Conservation (phyloP, 495 filamentous ascomycete species). For the Lindgomyces ingoldianus region DNA sequence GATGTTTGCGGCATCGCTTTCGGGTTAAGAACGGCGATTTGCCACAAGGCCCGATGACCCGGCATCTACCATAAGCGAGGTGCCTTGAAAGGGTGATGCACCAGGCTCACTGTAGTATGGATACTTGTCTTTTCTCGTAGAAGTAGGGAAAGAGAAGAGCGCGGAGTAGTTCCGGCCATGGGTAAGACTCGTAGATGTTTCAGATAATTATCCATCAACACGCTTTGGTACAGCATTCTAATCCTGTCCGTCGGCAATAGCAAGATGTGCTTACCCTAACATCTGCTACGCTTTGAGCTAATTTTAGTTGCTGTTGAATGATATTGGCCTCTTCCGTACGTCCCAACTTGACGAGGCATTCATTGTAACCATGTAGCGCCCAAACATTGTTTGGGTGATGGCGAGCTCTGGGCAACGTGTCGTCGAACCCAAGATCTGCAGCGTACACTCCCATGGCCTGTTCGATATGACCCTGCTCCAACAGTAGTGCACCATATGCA, state of each 20-base stretch:
- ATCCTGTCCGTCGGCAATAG: constrained; percentile 57
- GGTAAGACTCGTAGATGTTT: too few relatives aligned
- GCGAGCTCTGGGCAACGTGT: constrained; percentile 56
- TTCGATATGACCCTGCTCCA: constrained; percentile 60
- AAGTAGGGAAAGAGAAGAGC: too few relatives aligned
- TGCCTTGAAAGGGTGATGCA: too few relatives aligned
- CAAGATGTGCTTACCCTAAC: constrained; percentile 61
- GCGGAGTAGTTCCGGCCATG: too few relatives aligned
- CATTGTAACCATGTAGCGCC: constrained; percentile 66
- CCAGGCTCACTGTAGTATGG: too few relatives aligned
- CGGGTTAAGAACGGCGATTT: too few relatives aligned
- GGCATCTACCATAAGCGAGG: too few relatives aligned
- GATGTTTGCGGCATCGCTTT: too few relatives aligned
- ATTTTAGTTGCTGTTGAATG: constrained; percentile 52
- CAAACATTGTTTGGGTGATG: constrained; percentile 69
- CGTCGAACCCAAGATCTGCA: constrained; percentile 62
- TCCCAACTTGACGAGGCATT: constrained; percentile 59
- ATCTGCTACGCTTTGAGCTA: constrained; percentile 59
- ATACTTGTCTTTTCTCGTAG: too few relatives aligned
- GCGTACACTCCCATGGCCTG: constrained; percentile 59
- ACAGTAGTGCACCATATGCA: constrained; percentile 62
- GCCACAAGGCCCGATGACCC: too few relatives aligned
- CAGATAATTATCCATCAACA: too few relatives aligned
- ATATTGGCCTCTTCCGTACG: constrained; percentile 52
- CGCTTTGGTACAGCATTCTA: too few relatives aligned